A percentile compares a stretch with the other conserved stretches of the same genome.
Conservation (phyloP, 129 eudicot genomes). For the Lactuca sativa region DNA sequence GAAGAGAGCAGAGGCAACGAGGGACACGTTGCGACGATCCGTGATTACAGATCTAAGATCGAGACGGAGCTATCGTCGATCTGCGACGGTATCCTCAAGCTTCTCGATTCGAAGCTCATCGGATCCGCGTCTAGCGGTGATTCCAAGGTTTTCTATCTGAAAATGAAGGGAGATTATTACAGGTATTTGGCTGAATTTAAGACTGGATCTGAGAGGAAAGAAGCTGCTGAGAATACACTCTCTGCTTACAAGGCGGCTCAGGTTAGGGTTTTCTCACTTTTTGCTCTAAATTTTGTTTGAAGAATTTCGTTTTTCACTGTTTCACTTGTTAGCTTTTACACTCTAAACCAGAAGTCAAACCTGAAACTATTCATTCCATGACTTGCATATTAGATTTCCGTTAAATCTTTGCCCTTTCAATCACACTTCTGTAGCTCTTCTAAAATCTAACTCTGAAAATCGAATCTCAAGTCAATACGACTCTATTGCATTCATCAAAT, state of each 20-base stretch:
- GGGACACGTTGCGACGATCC: constrained; percentile 65
- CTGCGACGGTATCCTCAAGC: constrained; percentile 74
- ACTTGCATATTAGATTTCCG: background rate
- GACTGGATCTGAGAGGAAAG: constrained; percentile 81
- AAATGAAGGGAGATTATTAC: constrained; percentile 89
- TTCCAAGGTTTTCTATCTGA: constrained; percentile 73
- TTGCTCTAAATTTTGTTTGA: background rate
- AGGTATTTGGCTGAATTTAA: constrained; percentile 86
- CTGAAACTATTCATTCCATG: background rate
- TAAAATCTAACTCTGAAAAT: background rate
- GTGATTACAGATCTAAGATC: constrained; percentile 85
- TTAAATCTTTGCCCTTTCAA: background rate
- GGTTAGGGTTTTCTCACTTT: constrained; percentile 38
- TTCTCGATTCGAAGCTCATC: constrained; percentile 69
- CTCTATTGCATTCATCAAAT: background rate
- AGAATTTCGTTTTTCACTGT: background rate
- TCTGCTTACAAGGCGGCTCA: constrained; percentile 85
- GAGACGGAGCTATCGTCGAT: constrained; percentile 63
- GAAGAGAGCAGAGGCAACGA: constrained; percentile 91
- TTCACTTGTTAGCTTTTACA: constrained; percentile 7
- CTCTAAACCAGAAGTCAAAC: background rate
- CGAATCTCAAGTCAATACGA: background rate
- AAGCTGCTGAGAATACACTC: constrained; percentile 85
- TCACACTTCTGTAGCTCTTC: constrained; percentile 4
- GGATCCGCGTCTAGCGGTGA: constrained; percentile 67